Percentiles rank a stretch among this genome's conserved stretches.
Conservation (phyloP, 2,329 filamentous ascomycete genomes). For the Paracoccidioides brasiliensis region DNA sequence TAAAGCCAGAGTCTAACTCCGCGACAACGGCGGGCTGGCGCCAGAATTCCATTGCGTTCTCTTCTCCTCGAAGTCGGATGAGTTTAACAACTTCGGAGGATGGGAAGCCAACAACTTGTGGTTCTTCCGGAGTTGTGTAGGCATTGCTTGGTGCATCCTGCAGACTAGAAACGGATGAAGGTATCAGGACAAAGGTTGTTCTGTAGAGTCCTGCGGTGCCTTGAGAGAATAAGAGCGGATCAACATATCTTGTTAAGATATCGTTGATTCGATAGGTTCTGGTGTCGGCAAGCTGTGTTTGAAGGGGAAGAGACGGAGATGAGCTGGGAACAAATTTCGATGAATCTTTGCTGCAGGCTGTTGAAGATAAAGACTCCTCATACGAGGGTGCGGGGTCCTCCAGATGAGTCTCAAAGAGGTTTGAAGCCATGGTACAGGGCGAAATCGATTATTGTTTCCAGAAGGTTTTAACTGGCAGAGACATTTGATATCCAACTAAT, state of each 20-base stretch:
- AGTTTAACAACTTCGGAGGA: conserved; percentile 28
- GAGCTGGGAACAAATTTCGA: conserved; percentile 19
- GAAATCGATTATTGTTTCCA: background rate
- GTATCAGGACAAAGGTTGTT: conserved; percentile 33
- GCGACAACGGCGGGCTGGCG: conserved; percentile 27
- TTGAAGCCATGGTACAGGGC: conserved; percentile 1
- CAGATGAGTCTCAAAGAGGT: conserved; percentile 6
- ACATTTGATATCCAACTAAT: background rate
- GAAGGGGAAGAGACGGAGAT: conserved; percentile 9
- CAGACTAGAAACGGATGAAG: conserved; percentile 28
- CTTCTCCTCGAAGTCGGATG: conserved; percentile 27
- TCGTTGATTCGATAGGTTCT: conserved; percentile 29
- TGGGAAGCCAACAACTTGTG: conserved; percentile 29
- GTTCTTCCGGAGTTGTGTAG: conserved; percentile 11
- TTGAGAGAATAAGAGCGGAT: conserved; percentile 29
- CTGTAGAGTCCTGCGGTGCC: conserved; percentile 30
- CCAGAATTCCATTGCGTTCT: conserved; percentile 34
- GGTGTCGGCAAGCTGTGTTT: conserved; percentile 23
- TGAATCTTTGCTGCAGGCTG: conserved; percentile 7
- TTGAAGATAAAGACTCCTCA: conserved; percentile 19
- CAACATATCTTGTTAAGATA: conserved; percentile 28
- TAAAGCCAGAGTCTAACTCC: conserved; percentile 26
- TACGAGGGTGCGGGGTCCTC: conserved; percentile 22
- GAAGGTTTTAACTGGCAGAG: background rate
- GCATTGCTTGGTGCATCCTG: conserved; percentile 12